These are phyloP conservation scores for Neurospora sp. DNA, from an alignment of 495 filamentous ascomycete genomes.

Conservation along the genomic window DNA sequence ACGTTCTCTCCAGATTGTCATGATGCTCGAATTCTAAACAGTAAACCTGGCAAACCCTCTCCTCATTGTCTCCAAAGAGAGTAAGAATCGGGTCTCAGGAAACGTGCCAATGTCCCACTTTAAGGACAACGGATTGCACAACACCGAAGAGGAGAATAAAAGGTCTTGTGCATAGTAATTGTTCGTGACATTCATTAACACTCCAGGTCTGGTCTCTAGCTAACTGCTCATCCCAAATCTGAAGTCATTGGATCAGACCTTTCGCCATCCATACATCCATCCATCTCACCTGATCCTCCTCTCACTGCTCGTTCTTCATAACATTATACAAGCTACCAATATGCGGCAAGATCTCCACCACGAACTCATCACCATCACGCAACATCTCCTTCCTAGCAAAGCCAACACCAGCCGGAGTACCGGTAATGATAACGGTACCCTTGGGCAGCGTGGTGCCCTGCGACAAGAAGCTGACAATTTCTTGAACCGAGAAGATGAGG, in stretches of 20 bases:
- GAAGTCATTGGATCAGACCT: neutral
- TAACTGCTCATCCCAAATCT: neutral
- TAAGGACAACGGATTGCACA: neutral
- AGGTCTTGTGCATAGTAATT: neutral
- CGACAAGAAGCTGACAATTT: slow-evolving; percentile 38
- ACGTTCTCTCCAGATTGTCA: no score
- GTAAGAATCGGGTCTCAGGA: neutral
- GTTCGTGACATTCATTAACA: neutral
- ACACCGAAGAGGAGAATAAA: neutral
- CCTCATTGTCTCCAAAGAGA: neutral
- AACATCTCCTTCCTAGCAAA: slow-evolving; percentile 32
- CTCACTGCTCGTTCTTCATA: slow-evolving; percentile 33
- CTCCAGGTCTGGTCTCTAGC: neutral
- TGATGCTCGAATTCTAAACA: no score
- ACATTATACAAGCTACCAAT: slow-evolving; percentile 36
- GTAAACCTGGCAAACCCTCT: no score
- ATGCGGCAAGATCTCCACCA: slow-evolving; percentile 36
- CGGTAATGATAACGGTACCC: slow-evolving; percentile 39
- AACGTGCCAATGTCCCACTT: neutral
- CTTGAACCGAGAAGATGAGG: slow-evolving; percentile 34
- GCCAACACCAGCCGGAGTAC: slow-evolving; percentile 38
- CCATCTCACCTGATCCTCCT: neutral
- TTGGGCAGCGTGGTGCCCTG: slow-evolving; percentile 37
- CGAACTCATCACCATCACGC: slow-evolving; percentile 37
- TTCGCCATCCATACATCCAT: neutral